Conservation (phyloP, 2,329 filamentous ascomycete genomes). For the Aureobasidium melanogenum region DNA sequence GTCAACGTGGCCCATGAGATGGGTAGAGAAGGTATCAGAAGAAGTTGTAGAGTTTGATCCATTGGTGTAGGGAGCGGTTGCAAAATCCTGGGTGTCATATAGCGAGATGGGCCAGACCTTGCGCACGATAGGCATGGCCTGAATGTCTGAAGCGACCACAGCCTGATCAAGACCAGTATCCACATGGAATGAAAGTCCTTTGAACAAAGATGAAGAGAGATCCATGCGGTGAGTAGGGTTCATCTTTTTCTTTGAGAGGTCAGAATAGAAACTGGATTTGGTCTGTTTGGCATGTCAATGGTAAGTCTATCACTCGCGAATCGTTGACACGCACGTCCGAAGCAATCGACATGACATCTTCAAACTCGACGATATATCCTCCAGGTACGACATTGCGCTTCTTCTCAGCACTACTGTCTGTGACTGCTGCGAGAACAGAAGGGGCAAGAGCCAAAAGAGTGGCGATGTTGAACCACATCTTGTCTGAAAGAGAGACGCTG, state of each 20-base stretch:
- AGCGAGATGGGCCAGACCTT: slow-evolving; percentile 19
- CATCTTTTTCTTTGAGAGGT: slow-evolving; percentile 14
- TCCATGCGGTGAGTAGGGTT: slow-evolving; percentile 17
- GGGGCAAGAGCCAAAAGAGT: slow-evolving; percentile 12
- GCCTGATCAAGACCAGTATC: slow-evolving; percentile 16
- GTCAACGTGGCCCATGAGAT: slow-evolving; percentile 28
- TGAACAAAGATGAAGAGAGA: slow-evolving; percentile 17
- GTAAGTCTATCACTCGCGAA: neutral
- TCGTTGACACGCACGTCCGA: neutral
- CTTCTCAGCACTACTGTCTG: neutral
- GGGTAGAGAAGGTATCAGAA: slow-evolving; percentile 22
- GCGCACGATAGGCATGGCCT: slow-evolving; percentile 16
- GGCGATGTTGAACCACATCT: neutral
- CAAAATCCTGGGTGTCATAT: slow-evolving; percentile 15
- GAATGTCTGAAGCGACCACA: slow-evolving; percentile 16
- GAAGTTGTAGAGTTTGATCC: slow-evolving; percentile 14
- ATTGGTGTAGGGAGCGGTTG: slow-evolving; percentile 14
- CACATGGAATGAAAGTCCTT: slow-evolving; percentile 19
- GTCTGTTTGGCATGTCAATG: neutral
- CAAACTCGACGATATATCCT: slow-evolving; percentile 19
- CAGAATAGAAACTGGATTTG: slow-evolving; percentile 10
- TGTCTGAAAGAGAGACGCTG: neutral
- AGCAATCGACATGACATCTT: slow-evolving; percentile 12
- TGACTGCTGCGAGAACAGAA: slow-evolving; percentile 3
- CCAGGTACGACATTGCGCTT: slow-evolving; percentile 14